Evolutionary conservation across 2,329 filamentous ascomycete genomes (phyloP).

Genomic region (Claviceps arundinis): DNA sequence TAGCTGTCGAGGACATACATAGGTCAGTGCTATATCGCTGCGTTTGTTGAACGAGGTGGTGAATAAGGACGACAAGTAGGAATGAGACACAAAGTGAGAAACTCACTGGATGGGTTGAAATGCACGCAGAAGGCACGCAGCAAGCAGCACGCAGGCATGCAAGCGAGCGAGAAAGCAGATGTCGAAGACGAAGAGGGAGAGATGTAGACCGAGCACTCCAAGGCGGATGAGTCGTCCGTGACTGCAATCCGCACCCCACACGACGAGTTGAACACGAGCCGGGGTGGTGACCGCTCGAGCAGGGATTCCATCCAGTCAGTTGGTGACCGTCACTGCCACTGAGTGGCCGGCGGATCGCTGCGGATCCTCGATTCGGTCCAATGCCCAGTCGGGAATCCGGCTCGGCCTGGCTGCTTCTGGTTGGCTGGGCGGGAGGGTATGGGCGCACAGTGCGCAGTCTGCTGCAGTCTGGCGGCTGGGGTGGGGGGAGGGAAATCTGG

Average conservation of each 20-base stretch:
- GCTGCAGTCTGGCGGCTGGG: too few species aligned
- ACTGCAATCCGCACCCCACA: conserved; percentile 1
- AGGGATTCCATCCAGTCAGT: neutral
- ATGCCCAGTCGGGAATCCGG: too few species aligned
- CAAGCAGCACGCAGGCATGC: neutral
- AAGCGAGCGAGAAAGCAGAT: neutral
- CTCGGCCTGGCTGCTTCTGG: too few species aligned
- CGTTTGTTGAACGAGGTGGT: neutral
- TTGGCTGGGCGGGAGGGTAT: too few species aligned
- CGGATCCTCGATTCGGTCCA: neutral
- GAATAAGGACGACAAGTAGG: neutral
- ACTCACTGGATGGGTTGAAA: neutral
- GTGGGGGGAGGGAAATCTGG: too few species aligned
- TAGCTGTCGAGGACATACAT: neutral
- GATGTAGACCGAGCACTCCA: neutral
- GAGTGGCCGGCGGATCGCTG: neutral
- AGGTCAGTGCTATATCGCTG: neutral
- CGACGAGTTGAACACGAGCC: conserved; percentile 5
- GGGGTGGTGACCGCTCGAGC: neutral
- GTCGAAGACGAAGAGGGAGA: neutral
- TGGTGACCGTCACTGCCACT: neutral
- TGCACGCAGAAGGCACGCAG: neutral
- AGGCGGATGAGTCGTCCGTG: neutral
- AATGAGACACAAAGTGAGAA: neutral
- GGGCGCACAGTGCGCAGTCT: too few species aligned